Conservation (phyloP, 345 rosid genomes). For the Melastoma malabathricum region DNA sequence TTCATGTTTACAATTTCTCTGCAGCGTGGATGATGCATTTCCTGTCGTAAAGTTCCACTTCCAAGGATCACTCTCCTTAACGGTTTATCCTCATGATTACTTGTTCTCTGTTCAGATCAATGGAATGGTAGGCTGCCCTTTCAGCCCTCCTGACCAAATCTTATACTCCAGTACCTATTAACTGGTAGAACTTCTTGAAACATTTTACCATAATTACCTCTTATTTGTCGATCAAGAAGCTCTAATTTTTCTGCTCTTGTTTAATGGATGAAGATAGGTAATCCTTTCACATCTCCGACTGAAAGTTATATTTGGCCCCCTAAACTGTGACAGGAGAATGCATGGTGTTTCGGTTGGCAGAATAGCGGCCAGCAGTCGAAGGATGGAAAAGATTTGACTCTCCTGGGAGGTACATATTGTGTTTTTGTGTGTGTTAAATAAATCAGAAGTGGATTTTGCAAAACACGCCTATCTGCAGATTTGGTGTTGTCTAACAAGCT, state of each 20-base stretch:
- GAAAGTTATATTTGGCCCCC: not conserved
- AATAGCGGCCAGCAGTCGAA: conserved; percentile 37
- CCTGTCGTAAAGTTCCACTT: conserved; percentile 56
- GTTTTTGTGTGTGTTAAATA: not conserved
- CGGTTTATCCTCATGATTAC: conserved; percentile 58
- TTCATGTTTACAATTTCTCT: conserved; percentile 8
- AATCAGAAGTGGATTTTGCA: not conserved
- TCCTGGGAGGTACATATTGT: conserved; percentile 58
- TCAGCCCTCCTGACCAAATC: not conserved
- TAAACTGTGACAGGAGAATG: conserved; percentile 27
- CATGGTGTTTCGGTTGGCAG: conserved; percentile 82
- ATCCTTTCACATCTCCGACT: conserved; percentile 2
- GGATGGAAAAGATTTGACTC: conserved; percentile 45
- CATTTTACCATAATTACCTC: not conserved
- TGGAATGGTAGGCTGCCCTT: conserved; percentile 3
- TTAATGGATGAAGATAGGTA: not conserved
- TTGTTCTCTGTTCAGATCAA: conserved; percentile 54
- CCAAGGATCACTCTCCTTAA: conserved; percentile 42
- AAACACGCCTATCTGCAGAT: conserved; percentile 25
- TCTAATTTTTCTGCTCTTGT: not conserved
- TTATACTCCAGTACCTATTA: not conserved
- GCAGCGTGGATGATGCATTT: conserved; percentile 60
- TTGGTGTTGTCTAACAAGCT: conserved; percentile 75
- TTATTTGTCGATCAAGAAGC: no score
- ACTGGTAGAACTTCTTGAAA: not conserved